phyloP scores from a whole-genome alignment of 169 alveolate genomes.

The Plasmodium yoelii region DNA sequence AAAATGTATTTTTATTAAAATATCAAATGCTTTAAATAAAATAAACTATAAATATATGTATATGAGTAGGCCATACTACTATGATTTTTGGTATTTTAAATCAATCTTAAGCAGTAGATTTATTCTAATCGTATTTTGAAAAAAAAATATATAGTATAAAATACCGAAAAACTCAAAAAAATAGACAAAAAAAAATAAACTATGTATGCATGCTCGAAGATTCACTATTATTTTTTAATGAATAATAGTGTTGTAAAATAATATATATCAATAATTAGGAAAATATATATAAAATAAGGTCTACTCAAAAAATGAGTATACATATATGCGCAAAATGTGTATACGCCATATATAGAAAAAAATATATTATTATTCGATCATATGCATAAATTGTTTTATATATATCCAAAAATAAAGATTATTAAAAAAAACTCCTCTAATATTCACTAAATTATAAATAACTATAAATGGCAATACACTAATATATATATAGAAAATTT shows the following conservation, averaged over 20 bases:
- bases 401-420: conserved; percentile 11
- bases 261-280: conserved; percentile 6
- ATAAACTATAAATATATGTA: neutral
- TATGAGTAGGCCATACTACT: conserved; percentile 1
- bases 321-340: neutral
- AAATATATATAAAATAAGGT: conserved; percentile 8
- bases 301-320: neutral
- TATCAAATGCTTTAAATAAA: conserved; percentile 17
- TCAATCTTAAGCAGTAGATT: conserved; percentile 15
- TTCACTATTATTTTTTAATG: conserved; percentile 13
- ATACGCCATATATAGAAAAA: conserved; percentile 12
- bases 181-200: conserved; percentile 19
- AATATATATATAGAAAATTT: neutral
- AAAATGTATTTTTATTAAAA: neutral
- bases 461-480: neutral
- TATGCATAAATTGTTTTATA: conserved; percentile 6
- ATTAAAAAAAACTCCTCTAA: neutral
- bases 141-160: conserved; percentile 24
- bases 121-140: conserved; percentile 28
- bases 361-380: neutral
- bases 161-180: conserved; percentile 10
- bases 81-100: conserved; percentile 8
- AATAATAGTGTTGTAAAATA: conserved; percentile 8
- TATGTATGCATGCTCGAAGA: neutral
- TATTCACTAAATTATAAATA: conserved; percentile 12